Evolutionary conservation across 371 early-diverging fungal genomes (phyloP).

Genomic region (Scutellospora calospora): DNA sequence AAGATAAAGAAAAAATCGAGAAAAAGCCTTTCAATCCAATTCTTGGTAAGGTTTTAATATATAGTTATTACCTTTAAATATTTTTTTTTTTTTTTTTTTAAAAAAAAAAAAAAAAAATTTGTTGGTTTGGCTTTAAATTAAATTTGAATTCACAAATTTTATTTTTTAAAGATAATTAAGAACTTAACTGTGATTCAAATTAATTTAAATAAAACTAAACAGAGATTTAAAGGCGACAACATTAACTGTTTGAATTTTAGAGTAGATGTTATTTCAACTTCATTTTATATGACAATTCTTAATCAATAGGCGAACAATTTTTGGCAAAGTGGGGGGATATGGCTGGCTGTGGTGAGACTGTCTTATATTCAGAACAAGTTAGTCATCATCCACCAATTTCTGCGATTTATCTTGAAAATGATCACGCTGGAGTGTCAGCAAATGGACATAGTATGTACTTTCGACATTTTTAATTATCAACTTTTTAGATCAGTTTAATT

Average conservation of each 20-base stretch:
- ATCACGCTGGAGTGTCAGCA: constrained; percentile 70
- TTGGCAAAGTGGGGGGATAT: constrained; percentile 74
- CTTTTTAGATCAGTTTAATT: neutral
- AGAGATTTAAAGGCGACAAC: no score
- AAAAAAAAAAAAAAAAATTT: no score
- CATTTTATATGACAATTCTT: no score
- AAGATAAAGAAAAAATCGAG: constrained; percentile 61
- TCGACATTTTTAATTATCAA: neutral
- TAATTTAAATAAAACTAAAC: no score
- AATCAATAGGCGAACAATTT: constrained; percentile 74
- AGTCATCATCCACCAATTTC: constrained; percentile 84
- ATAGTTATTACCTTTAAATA: no score
- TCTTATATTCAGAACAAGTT: constrained; percentile 77
- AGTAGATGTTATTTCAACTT: neutral
- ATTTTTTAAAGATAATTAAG: no score
- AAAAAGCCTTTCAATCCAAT: constrained; percentile 92
- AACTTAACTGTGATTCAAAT: no score
- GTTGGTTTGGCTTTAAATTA: no score
- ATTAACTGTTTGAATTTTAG: neutral
- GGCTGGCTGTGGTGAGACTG: constrained; percentile 65
- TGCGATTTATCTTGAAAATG: constrained; percentile 75
- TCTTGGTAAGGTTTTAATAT: constrained; percentile 48
- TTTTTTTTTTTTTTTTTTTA: no score
- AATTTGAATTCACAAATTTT: no score
- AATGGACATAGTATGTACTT: constrained; percentile 69